Evolutionary conservation across 352 stramenopile genomes (phyloP).

Genomic region (Globisporangium megalacanthum): DNA sequence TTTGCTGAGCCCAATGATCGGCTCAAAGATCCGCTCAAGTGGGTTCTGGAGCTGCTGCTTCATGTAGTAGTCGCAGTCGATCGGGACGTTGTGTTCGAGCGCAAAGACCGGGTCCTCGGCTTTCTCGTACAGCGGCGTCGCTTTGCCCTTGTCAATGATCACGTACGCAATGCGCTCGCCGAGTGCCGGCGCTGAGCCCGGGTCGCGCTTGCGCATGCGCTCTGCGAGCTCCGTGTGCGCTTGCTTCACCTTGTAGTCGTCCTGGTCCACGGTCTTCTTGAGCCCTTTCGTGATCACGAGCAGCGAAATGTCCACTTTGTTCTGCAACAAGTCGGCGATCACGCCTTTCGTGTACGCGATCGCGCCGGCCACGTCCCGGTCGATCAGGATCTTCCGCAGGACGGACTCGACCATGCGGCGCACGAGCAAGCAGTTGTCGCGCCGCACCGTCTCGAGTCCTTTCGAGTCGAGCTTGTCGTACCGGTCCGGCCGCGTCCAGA

Average conservation of each 20-base stretch:
- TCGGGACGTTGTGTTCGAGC: constrained; percentile 98
- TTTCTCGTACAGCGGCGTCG: constrained; percentile 95
- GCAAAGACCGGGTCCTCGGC: constrained; percentile 98
- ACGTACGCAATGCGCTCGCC: constrained; percentile 99
- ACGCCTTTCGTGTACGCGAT: constrained; percentile 97
- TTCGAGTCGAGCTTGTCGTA: constrained; percentile 99
- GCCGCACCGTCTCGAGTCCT: constrained; percentile 98
- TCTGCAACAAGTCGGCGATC: constrained; percentile 98
- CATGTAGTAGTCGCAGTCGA: constrained; percentile 99
- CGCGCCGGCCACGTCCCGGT: constrained; percentile 93
- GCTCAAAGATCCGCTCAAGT: constrained; percentile 97
- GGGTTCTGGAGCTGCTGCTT: constrained; percentile 98
- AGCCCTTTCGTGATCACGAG: constrained; percentile 99
- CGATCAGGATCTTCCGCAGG: constrained; percentile 98
- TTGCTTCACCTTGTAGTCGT: constrained; percentile 99
- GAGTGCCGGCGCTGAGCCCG: constrained; percentile 95
- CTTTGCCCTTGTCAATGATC: constrained; percentile 97
- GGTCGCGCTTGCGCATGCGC: constrained; percentile 97
- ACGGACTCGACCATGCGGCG: constrained; percentile 96
- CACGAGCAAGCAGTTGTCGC: constrained; percentile 98
- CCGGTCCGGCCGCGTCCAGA: constrained; percentile 91
- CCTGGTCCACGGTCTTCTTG: constrained; percentile 97
- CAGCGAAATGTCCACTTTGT: constrained; percentile 99
- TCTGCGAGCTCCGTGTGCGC: constrained; percentile 98
- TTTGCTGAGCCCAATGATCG: constrained; percentile 94